These are phyloP conservation scores for Gossypium aridum DNA, from an alignment of 441 rosid species.

Conservation along the genomic window DNA sequence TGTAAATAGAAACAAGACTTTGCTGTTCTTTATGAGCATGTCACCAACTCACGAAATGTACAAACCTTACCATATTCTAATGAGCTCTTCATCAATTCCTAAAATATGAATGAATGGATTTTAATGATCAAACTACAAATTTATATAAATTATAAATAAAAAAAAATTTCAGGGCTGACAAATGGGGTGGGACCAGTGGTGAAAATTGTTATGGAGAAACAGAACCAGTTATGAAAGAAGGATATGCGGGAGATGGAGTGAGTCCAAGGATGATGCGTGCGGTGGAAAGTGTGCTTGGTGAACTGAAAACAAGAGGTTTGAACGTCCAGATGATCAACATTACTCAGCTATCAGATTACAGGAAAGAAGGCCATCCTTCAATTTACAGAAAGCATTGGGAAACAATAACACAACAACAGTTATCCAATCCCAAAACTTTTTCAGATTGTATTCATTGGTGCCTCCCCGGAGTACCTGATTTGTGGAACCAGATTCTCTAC, in stretches of 20 bases:
- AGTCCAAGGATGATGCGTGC: constrained; percentile 32
- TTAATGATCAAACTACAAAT: no score
- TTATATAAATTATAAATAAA: no score
- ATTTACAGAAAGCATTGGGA: constrained; percentile 53
- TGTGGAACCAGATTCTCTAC: constrained; percentile 61
- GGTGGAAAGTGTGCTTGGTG: constrained; percentile 31
- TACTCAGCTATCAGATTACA: constrained; percentile 49
- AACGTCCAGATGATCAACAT: constrained; percentile 48
- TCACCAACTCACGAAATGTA: constrained; percentile 70
- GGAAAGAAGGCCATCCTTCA: constrained; percentile 63
- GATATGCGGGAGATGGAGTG: constrained; percentile 30
- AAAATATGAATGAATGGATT: no score
- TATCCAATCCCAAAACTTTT: constrained; percentile 34
- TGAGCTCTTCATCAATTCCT: no score
- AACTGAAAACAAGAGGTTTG: constrained; percentile 36
- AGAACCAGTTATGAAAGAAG: constrained; percentile 25
- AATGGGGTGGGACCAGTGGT: constrained; percentile 41
- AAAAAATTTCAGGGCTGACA: constrained; percentile 30
- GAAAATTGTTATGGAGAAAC: constrained; percentile 45
- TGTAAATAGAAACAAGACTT: constrained; percentile 39
- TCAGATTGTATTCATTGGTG: constrained; percentile 76
- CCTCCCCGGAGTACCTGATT: constrained; percentile 35
- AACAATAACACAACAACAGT: constrained; percentile 34
- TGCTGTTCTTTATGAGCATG: constrained; percentile 54
- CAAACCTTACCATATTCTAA: no score